Percentiles rank a stretch among this genome's conserved stretches.
Conservation (phyloP, 2,329 filamentous ascomycete species). For the Diaporthe longicolla region DNA sequence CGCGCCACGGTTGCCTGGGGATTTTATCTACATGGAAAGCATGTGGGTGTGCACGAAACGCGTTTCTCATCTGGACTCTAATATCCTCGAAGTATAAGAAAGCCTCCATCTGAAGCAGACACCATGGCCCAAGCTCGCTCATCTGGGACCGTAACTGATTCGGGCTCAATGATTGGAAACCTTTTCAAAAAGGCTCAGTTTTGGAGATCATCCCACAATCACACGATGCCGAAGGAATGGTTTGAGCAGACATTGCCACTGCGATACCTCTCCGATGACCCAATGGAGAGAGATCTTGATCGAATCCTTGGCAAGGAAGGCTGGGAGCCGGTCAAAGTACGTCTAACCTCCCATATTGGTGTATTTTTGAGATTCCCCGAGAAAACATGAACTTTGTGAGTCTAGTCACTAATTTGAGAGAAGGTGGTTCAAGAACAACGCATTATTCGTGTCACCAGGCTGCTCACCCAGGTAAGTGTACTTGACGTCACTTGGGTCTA, state of each 20-base stretch:
- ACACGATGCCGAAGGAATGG: neutral
- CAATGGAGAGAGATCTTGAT: neutral
- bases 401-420: constrained; percentile 1
- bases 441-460: neutral
- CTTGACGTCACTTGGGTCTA: neutral
- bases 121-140: neutral
- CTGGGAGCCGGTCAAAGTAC: neutral
- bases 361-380: neutral
- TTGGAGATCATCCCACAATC: constrained; percentile 5
- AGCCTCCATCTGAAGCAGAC: neutral
- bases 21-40: constrained; percentile 1
- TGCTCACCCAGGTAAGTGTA: neutral
- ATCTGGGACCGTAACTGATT: neutral
- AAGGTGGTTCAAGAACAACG: neutral
- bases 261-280: neutral
- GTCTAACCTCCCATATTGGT: neutral
- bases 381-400: neutral
- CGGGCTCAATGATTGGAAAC: neutral
- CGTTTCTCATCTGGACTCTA: neutral
- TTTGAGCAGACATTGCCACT: neutral
- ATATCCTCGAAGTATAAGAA: neutral
- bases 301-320: neutral
- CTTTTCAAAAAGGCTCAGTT: neutral
- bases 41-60: neutral
- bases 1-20: neutral